phyloP scores from a whole-genome alignment of 2,329 filamentous ascomycete species.

The Colletotrichum gloeosporioides region DNA sequence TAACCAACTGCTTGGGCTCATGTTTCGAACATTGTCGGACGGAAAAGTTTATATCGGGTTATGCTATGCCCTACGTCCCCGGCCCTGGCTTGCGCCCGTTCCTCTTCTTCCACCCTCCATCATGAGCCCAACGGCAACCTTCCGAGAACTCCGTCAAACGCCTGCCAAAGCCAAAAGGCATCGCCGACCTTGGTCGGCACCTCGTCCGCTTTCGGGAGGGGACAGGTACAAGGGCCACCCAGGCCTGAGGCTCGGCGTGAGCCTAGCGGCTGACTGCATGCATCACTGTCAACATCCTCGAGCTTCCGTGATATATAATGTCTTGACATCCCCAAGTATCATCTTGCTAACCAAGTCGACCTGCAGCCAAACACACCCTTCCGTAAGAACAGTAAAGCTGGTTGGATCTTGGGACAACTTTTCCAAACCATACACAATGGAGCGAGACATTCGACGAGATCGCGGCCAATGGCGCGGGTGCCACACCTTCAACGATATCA shows the following conservation, averaged over 20 bases:
- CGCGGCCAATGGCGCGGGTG: slow-evolving; percentile 85
- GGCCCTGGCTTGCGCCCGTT: slow-evolving; percentile 15
- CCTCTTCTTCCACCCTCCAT: slow-evolving; percentile 2
- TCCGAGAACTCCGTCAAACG: slow-evolving; percentile 20
- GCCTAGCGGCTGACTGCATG: slow-evolving; percentile 19
- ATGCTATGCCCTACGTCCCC: slow-evolving; percentile 14
- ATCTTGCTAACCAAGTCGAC: slow-evolving; percentile 27
- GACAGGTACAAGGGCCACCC: background rate
- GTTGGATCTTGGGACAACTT: slow-evolving; percentile 98
- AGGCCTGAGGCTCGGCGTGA: slow-evolving; percentile 5
- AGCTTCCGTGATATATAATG: slow-evolving; percentile 3
- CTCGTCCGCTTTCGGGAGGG: background rate
- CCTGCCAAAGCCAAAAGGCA: slow-evolving; percentile 12
- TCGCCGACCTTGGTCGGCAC: slow-evolving; percentile 6
- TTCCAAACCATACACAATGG: slow-evolving; percentile 76
- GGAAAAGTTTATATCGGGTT: slow-evolving; percentile 17
- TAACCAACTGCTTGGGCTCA: slow-evolving; percentile 14
- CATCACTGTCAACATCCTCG: background rate
- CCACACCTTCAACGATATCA: slow-evolving; percentile 84
- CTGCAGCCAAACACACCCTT: slow-evolving; percentile 62
- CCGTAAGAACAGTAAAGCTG: slow-evolving; percentile 75
- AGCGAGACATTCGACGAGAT: slow-evolving; percentile 78
- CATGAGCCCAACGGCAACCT: slow-evolving; percentile 13
- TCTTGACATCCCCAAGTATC: background rate
- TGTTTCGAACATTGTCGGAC: slow-evolving; percentile 20